Evolutionary conservation across 192 early-diverging fungal genomes (phyloP).

Genomic region (Oehlia diaphana): DNA sequence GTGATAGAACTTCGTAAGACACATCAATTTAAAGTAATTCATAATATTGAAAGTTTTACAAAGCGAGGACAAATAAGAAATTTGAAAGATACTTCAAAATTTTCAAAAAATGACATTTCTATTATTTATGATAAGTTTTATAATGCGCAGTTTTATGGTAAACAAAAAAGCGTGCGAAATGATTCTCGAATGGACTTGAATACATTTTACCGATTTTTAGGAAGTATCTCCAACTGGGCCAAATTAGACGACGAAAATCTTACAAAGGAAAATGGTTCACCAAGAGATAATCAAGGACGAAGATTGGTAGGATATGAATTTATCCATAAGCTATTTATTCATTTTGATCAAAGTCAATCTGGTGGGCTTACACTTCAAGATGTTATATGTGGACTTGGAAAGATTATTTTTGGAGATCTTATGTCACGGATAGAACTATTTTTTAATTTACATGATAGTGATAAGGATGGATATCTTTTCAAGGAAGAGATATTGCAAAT

Average conservation of each 20-base stretch:
- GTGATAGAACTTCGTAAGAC: conserved; percentile 80
- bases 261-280: conserved; percentile 32
- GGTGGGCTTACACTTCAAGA: conserved; percentile 74
- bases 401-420: conserved; percentile 75
- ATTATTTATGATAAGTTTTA: conserved; percentile 90
- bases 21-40: conserved; percentile 87
- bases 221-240: conserved; percentile 66
- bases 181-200: conserved; percentile 64
- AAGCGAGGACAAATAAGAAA: conserved; percentile 88
- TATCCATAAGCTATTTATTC: conserved; percentile 45
- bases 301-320: conserved; percentile 39
- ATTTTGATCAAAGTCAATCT: conserved; percentile 55
- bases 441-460: conserved; percentile 78
- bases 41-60: conserved; percentile 89
- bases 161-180: conserved; percentile 37
- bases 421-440: conserved; percentile 78
- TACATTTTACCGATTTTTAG: conserved; percentile 78
- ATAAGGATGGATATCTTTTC: conserved; percentile 62
- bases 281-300: conserved; percentile 35
- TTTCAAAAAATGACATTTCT: conserved; percentile 83
- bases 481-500: conserved; percentile 82
- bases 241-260: conserved; percentile 43
- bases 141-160: conserved; percentile 70
- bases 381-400: conserved; percentile 73
- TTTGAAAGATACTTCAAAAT: conserved; percentile 69